Base-by-base conservation (phyloP, 2,329 filamentous ascomycete species). In the Rutstroemia sp. region DNA sequence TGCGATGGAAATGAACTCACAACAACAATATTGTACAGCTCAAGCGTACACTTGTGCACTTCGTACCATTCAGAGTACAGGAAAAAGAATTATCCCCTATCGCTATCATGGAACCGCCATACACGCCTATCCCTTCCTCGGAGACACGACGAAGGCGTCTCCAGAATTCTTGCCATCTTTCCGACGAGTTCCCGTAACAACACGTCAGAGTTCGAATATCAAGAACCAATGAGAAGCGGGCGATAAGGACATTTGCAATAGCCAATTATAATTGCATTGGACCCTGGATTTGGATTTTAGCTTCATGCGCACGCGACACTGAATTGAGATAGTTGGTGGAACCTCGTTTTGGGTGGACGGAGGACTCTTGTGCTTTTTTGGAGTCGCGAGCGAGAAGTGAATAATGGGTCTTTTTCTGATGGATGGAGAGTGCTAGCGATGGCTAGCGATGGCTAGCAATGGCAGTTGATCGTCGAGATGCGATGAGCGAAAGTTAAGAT, bases 261-360 rank as follows among this genome's bases (percentile, higher is more conserved):
- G 21, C 44, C 44, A 47, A 47, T 47, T 12, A 47, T 16, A 27
- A 16, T 7, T 25, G 19, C 9, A 14, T 16, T 27, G 44, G 44
- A 47, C 44, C 44, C 44, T 47, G 23, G 25, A 25, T 47, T 47
- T 27, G n/a, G 21, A 16, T 19, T 39, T 49, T 49, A 49, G 48
- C 48, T 23, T 42, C 30, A 38, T 51, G 57, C 54, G 55, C 61
- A 60, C 58, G 59, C 57, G 58, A 60, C 60, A 60, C 48, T 48
- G 34, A 17, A n/a, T 23, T n/a, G 16, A 30, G 48, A 27, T 9
- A 25, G 16, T 14, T 25, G 21, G 45, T 34, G 21, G 21, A 48
- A n/a, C 45, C 16, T 42, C 39, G 2, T n/a, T 19, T 17, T 17
- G 17, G 16, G n/a, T 42, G 39, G 39, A 42, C 30, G 16, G n/a